These are phyloP conservation scores for Striga asiatica DNA, from an alignment of 257 asterid genomes.

Conservation along the genomic window DNA sequence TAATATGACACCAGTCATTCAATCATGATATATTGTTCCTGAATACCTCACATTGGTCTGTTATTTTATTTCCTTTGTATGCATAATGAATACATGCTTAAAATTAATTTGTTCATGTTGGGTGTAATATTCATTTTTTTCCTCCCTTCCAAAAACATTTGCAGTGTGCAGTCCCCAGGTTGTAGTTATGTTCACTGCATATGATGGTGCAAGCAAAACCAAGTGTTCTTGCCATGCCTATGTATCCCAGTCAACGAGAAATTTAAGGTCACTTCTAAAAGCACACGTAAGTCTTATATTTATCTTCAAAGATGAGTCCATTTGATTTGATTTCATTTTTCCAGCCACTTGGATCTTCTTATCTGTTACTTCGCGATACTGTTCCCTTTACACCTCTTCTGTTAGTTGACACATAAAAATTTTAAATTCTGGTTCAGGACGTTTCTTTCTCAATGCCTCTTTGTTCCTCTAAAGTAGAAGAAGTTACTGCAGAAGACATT, in stretches of 20 bases:
- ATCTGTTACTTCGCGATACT: constrained; percentile 3
- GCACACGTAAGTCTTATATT: constrained; percentile 54
- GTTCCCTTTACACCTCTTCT: no score
- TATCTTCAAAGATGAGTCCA: constrained; percentile 8
- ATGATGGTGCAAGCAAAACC: constrained; percentile 29
- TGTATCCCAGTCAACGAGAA: constrained; percentile 83
- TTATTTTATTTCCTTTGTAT: background rate
- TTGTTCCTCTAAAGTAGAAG: constrained; percentile 63
- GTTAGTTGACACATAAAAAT: background rate
- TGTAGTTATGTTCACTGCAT: constrained; percentile 73
- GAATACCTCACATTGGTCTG: background rate
- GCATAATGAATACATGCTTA: constrained; percentile 3
- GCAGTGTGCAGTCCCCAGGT: constrained; percentile 78
- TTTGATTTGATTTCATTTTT: constrained; percentile 5
- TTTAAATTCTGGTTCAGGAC: constrained; percentile 38
- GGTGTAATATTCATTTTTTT: background rate
- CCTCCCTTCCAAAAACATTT: constrained; percentile 7
- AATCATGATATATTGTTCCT: background rate
- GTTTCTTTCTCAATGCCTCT: constrained; percentile 87
- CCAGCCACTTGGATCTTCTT: background rate
- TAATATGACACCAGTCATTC: background rate
- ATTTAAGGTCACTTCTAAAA: constrained; percentile 70
- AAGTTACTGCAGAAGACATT: constrained; percentile 66
- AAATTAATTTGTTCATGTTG: constrained; percentile 13
- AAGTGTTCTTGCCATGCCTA: constrained; percentile 57